A percentile compares a stretch with the other conserved stretches of the same genome.
Evolutionary conservation across 805 yeast species (phyloP).

Genomic region (Candida endomychidarum): DNA sequence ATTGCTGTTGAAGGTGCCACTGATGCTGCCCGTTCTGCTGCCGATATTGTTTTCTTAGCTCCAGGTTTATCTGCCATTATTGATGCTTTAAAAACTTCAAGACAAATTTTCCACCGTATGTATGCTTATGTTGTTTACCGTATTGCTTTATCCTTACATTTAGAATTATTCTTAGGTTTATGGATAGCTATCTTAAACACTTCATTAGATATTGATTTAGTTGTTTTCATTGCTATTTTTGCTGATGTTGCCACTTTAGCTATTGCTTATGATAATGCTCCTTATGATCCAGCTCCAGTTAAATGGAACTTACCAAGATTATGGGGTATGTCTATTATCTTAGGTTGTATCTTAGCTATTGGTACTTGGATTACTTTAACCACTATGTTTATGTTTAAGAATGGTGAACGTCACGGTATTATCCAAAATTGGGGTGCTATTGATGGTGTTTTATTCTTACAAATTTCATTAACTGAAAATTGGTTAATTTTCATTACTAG

Average conservation of each 20-base stretch:
- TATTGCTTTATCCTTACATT: conserved; percentile 91
- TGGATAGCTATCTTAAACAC: conserved; percentile 94
- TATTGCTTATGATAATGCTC: conserved; percentile 97
- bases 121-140: conserved; percentile 97
- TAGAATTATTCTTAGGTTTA: conserved; percentile 91
- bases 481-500: conserved; percentile 97
- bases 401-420: conserved; percentile 61
- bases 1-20: conserved; percentile 98
- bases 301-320: conserved; percentile 96
- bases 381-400: conserved; percentile 85
- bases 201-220: conserved; percentile 83
- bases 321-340: conserved; percentile 92
- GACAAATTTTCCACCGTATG: conserved; percentile 99
- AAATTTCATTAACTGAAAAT: conserved; percentile 92
- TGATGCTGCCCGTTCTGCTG: conserved; percentile 96
- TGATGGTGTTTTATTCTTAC: conserved; percentile 91
- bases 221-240: conserved; percentile 95
- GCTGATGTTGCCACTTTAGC: conserved; percentile 98
- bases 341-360: conserved; percentile 82
- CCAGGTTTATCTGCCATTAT: conserved; percentile 95
- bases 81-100: conserved; percentile 88
- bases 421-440: conserved; percentile 93
- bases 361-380: conserved; percentile 96
- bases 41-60: conserved; percentile 91
- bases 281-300: conserved; percentile 88